Evolutionary conservation across 2,329 filamentous ascomycete genomes (phyloP), one percentile per base, ranked within the genome.

Genomic region (Botrytis pseudocinerea): DNA sequence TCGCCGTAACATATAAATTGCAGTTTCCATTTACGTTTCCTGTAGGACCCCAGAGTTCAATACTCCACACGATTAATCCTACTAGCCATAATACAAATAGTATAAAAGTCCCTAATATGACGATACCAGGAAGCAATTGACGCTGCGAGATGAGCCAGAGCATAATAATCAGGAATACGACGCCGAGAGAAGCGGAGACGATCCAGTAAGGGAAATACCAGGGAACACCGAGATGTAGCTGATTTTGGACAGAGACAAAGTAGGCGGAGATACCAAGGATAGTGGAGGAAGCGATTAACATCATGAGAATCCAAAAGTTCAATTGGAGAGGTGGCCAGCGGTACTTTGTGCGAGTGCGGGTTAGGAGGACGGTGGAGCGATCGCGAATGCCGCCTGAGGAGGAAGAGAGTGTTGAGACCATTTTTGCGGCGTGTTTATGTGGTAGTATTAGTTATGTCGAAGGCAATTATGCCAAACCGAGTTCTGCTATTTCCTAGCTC

Each of bases 151-250:
- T 91, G 42, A 92, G 85, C 81, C 84, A 88, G 61, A 94, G 85
- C 9, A 92, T 85, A 3, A 90, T 81, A 73, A 88, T 80, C 73
- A 95, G 89, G 83, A 92, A 95, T 74, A 88, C 77, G 25, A 94
- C 87, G 2, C 87, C 87, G 38, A 94, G 87, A 32, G 84, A 79
- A 40, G 83, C 82, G 71, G 89, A 86, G 32, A 88, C 88, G 71
- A 92, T 87, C 81, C 85, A 89, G 84, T 91, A 92, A 14, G 89
- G 84, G 76, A 92, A 91, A 81, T 91, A 91, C 90, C 90, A 92
- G 72, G 90, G 90, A 28, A 89, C 82, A 5, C 83, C 82, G 14
- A 91, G 82, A 2, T 82, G 75, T 18, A 92, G 81, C 73, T 87
- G 86, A 59, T 85, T 79, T 79, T 92, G 90, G 48, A 87, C 85